phyloP scores from a whole-genome alignment of 345 rosid species.

The Clausena lansium region DNA sequence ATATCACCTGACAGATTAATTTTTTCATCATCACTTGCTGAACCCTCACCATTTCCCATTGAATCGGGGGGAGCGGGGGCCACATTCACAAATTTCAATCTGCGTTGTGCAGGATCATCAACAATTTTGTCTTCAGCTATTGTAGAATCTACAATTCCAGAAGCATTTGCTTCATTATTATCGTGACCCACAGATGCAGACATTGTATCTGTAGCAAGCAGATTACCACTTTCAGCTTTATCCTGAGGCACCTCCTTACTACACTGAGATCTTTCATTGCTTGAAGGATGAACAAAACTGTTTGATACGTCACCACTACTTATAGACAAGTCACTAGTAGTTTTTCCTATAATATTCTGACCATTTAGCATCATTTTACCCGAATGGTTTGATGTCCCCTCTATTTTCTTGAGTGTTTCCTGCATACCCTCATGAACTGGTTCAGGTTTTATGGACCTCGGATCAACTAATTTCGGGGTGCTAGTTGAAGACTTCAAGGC shows the following conservation, averaged over 20 bases:
- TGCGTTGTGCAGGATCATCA: constrained; percentile 23
- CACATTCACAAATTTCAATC: constrained; percentile 22
- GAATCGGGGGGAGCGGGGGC: constrained; percentile 20
- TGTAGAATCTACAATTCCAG: constrained; percentile 28
- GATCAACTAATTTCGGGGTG: constrained; percentile 26
- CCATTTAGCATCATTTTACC: constrained; percentile 16
- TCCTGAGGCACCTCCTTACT: constrained; percentile 21
- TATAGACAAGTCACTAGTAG: constrained; percentile 24
- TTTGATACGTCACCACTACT: constrained; percentile 14
- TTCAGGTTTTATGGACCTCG: constrained; percentile 50
- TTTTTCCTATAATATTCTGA: constrained; percentile 11
- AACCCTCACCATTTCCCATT: constrained; percentile 38
- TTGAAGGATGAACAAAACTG: constrained; percentile 14
- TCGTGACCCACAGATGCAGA: constrained; percentile 23
- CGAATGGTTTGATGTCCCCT: constrained; percentile 29
- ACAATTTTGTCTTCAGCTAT: constrained; percentile 25
- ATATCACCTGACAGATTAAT: constrained; percentile 50
- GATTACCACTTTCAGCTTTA: constrained; percentile 24
- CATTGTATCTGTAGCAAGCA: constrained; percentile 23
- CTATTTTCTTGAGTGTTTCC: constrained; percentile 25
- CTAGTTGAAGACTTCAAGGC: constrained; percentile 19
- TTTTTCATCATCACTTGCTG: constrained; percentile 55
- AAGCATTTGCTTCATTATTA: constrained; percentile 23
- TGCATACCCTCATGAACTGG: constrained; percentile 31
- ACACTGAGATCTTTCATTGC: constrained; percentile 13